These are phyloP conservation scores for Sporothrix phasma DNA, from an alignment of 2,329 filamentous ascomycete species.

Conservation along the genomic window DNA sequence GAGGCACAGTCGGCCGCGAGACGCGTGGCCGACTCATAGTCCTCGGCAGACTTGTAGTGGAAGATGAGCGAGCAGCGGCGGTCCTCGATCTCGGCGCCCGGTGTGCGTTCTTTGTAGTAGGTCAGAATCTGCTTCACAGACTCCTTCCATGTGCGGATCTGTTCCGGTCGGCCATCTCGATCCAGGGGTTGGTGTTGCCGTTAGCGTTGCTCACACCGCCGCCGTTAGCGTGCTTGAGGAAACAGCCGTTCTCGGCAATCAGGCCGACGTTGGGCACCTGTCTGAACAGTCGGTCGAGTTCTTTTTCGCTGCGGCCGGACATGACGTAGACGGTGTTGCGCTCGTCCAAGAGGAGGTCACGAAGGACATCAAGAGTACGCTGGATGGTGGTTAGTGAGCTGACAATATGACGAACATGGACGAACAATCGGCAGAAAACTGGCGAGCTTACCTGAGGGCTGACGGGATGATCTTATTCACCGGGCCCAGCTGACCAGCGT, in stretches of 20 bases:
- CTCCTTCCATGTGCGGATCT: slow-evolving; percentile 69
- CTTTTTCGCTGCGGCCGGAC: slow-evolving; percentile 78
- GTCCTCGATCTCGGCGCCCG: slow-evolving; percentile 79
- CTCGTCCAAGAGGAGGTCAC: slow-evolving; percentile 68
- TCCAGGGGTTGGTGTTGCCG: slow-evolving; percentile 50
- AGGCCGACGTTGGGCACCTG: slow-evolving; percentile 75
- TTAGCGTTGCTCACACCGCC: slow-evolving; percentile 33
- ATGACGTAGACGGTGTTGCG: slow-evolving; percentile 87
- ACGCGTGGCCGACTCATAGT: slow-evolving; percentile 62
- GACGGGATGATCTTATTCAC: slow-evolving; percentile 76
- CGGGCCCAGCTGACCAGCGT: slow-evolving; percentile 79
- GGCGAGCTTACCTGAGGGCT: slow-evolving; percentile 42
- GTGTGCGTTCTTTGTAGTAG: slow-evolving; percentile 84
- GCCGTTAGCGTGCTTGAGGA: slow-evolving; percentile 53
- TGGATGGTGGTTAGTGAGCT: slow-evolving; percentile 19
- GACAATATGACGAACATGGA: not conserved
- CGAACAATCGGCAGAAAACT: not conserved
- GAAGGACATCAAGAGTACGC: slow-evolving; percentile 72
- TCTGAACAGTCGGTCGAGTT: slow-evolving; percentile 78
- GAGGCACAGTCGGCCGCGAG: slow-evolving; percentile 84
- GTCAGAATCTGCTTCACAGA: slow-evolving; percentile 73
- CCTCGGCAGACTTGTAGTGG: slow-evolving; percentile 75
- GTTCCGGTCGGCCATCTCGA: slow-evolving; percentile 61
- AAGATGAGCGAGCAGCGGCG: slow-evolving; percentile 87
- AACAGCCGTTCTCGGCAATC: slow-evolving; percentile 92